These are phyloP conservation scores for Cryphonectria naterciae DNA, from an alignment of 2,329 filamentous ascomycete species.

Conservation along the genomic window DNA sequence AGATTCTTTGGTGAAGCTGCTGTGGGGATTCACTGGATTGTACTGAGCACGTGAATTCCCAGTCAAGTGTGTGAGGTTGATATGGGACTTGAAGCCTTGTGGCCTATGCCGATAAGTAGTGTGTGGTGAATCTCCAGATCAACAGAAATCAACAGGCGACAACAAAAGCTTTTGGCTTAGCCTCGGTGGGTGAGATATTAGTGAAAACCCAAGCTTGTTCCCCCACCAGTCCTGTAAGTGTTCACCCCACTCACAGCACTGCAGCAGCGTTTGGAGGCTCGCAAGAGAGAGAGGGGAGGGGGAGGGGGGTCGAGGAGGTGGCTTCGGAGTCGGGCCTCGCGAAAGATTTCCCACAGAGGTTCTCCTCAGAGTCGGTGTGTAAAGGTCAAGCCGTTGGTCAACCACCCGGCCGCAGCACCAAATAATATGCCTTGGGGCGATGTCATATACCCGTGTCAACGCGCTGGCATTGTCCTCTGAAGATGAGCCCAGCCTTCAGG, in stretches of 20 bases:
- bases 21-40: neutral
- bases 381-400: neutral
- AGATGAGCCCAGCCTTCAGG: neutral
- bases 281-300: neutral
- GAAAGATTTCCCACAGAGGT: neutral
- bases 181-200: neutral
- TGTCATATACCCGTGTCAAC: neutral
- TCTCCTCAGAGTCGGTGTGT: neutral
- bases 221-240: neutral
- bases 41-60: neutral
- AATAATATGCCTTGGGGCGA: neutral
- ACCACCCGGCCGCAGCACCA: neutral
- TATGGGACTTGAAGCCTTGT: neutral
- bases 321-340: neutral
- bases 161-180: neutral
- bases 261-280: neutral
- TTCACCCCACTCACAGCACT: neutral
- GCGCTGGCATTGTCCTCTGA: neutral
- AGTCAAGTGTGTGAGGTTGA: neutral
- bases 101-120: too few relatives aligned
- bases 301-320: neutral
- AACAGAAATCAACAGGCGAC: neutral
- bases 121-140: neutral
- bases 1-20: neutral
- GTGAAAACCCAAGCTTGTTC: neutral